Conservation (phyloP, 768 basidiomycete genomes). For the Suillus subalutaceus region DNA sequence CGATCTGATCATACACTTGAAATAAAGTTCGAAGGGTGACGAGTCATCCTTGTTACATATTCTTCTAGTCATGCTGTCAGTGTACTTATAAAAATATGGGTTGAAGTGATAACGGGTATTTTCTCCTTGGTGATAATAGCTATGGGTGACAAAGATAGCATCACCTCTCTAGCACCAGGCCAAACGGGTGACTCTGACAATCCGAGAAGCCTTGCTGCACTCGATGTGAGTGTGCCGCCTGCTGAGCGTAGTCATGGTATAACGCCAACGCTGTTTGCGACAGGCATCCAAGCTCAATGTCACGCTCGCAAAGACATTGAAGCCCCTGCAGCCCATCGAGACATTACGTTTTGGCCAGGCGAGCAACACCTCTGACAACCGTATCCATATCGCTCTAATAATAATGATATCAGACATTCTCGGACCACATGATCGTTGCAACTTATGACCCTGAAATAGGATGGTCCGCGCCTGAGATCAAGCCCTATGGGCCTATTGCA, state of each 20-base stretch:
- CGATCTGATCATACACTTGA: not conserved
- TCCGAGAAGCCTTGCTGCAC: slow-evolving; percentile 1
- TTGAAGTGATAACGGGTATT: not conserved
- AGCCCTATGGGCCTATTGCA: slow-evolving; percentile 62
- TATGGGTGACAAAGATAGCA: not conserved
- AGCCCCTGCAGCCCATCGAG: slow-evolving; percentile 51
- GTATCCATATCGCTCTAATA: slow-evolving; percentile 7
- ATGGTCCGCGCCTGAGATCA: slow-evolving; percentile 75
- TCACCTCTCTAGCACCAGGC: not conserved
- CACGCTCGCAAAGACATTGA: slow-evolving; percentile 47
- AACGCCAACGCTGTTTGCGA: not conserved
- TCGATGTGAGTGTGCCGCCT: slow-evolving; percentile 23
- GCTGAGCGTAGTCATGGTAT: no score
- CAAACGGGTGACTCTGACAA: not conserved
- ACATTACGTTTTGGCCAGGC: slow-evolving; percentile 62
- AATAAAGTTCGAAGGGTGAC: not conserved
- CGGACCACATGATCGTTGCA: slow-evolving; percentile 78
- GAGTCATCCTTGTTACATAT: not conserved
- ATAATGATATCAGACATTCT: slow-evolving; percentile 47
- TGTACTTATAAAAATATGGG: not conserved
- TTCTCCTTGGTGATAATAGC: not conserved
- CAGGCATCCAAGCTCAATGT: slow-evolving; percentile 62
- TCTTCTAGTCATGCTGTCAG: not conserved
- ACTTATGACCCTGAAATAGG: slow-evolving; percentile 64
- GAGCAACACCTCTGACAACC: slow-evolving; percentile 18